Conservation (phyloP, 1,284 basidiomycete genomes). For the Puccinia polysora region DNA sequence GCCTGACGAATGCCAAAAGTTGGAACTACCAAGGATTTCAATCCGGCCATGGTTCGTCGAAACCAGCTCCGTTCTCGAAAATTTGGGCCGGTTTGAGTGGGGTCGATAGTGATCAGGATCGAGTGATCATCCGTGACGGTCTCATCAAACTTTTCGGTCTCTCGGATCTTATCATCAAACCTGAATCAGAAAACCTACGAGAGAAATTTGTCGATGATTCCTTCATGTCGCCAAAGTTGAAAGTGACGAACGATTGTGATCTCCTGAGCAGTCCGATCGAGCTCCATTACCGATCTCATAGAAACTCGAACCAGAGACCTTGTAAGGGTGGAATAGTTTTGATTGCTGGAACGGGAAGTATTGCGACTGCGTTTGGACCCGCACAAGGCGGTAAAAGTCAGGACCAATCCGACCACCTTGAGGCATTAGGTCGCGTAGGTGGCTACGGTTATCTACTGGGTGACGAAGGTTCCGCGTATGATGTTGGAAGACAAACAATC, state of each 20-base stretch:
- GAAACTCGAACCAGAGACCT: background rate
- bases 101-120: constrained; percentile 24
- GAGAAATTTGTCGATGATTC: too few relatives aligned
- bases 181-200: too few relatives aligned
- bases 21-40: constrained; percentile 2
- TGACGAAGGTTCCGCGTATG: constrained; percentile 36
- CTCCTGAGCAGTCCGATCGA: constrained; percentile 26
- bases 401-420: background rate
- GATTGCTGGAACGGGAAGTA: constrained; percentile 41
- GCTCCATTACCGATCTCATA: background rate
- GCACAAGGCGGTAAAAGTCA: background rate
- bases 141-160: constrained; percentile 12
- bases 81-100: constrained; percentile 42
- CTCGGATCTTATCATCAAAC: background rate
- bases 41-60: background rate
- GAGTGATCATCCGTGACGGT: background rate
- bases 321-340: constrained; percentile 33
- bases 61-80: constrained; percentile 12
- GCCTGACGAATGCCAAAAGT: background rate
- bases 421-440: constrained; percentile 9
- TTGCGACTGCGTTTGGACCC: constrained; percentile 24
- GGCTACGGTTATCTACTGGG: constrained; percentile 36
- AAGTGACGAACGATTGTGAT: constrained; percentile 37
- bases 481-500: constrained; percentile 26
- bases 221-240: background rate